phyloP scores from a whole-genome alignment of 305 asterid species.

The Solanum chacoense region DNA sequence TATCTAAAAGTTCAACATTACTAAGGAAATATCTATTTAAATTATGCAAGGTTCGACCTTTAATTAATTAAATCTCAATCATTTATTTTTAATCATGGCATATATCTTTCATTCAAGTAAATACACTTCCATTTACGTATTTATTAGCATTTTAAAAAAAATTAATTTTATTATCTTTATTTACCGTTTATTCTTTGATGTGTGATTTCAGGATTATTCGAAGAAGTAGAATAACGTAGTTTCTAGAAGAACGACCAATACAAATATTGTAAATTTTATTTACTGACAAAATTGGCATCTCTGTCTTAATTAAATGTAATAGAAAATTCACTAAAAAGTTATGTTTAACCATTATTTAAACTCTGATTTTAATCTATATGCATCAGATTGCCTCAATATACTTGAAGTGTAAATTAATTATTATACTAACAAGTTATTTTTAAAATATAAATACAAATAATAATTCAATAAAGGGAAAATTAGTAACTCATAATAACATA shows the following conservation, averaged over 20 bases:
- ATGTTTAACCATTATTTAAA: background rate
- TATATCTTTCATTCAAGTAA: background rate
- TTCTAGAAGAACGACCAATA: background rate
- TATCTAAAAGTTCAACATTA: background rate
- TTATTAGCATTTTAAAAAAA: background rate
- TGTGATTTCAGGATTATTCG: background rate
- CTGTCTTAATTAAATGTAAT: background rate
- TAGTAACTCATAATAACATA: background rate
- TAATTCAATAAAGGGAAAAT: background rate
- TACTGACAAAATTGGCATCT: background rate
- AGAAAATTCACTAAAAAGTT: background rate
- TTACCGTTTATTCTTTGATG: background rate
- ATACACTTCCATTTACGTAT: background rate
- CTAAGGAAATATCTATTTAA: background rate
- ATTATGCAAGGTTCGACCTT: background rate
- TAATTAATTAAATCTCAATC: background rate
- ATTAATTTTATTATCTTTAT: background rate
- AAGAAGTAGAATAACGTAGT: background rate
- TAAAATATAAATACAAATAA: background rate
- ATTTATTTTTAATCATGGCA: background rate
- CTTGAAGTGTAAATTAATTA: background rate
- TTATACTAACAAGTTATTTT: background rate
- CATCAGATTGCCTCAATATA: background rate
- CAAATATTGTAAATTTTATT: background rate
- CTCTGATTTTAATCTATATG: background rate